Evolutionary conservation across 2,329 filamentous ascomycete species (phyloP).

Genomic region (Mycogone perniciosa): DNA sequence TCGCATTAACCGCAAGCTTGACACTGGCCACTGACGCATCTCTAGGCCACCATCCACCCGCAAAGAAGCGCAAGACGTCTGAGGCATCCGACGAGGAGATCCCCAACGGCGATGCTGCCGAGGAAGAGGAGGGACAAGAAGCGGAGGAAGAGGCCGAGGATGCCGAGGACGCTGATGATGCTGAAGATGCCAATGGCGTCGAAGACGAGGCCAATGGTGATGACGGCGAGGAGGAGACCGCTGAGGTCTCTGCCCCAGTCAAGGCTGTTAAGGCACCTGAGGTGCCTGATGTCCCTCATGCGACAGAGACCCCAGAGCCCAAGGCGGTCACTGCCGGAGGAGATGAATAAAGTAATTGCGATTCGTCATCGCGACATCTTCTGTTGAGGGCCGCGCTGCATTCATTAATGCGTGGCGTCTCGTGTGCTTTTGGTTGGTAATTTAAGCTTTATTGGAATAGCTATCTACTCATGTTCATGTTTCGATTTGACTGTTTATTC

Average conservation of each 20-base stretch:
- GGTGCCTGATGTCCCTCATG: constrained; percentile 13
- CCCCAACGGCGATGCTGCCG: constrained; percentile 30
- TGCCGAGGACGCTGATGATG: constrained; percentile 16
- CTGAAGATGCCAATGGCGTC: constrained; percentile 19
- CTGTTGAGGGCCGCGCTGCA: neutral
- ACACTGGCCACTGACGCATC: neutral
- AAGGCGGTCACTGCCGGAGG: constrained; percentile 25
- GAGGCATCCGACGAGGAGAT: constrained; percentile 25
- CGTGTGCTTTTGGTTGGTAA: neutral
- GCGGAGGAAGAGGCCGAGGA: constrained; percentile 23
- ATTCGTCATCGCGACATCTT: constrained; percentile 7
- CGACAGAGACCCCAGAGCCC: constrained; percentile 22
- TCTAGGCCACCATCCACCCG: constrained; percentile 35
- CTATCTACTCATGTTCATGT: neutral
- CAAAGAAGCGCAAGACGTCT: constrained; percentile 47
- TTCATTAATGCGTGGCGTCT: neutral
- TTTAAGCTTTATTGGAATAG: neutral
- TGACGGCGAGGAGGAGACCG: constrained; percentile 15
- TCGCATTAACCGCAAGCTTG: too few species aligned
- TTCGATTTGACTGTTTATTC: too few species aligned
- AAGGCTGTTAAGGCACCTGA: constrained; percentile 25
- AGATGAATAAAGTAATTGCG: constrained; percentile 20
- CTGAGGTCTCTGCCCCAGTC: constrained; percentile 16
- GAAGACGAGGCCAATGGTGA: constrained; percentile 9
- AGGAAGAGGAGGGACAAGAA: constrained; percentile 25